Base-by-base conservation (phyloP, 139 green algal genomes). In the Deuterostichococcus epilithicus region DNA sequence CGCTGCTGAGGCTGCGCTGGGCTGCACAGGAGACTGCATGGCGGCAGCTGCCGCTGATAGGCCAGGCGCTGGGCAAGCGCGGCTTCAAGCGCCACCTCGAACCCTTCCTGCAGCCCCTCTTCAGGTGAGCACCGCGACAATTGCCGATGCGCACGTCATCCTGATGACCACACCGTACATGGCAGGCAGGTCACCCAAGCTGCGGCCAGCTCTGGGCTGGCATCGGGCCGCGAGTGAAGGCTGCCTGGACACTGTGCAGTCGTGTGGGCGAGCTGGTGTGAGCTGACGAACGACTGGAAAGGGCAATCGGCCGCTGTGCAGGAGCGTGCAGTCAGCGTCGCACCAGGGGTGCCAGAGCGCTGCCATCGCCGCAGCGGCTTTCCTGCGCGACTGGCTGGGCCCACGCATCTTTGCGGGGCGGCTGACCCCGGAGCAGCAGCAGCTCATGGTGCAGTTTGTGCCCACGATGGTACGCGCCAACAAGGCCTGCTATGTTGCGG, bases 11-110 rank as follows among this genome's bases (percentile, higher is more conserved):
- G n/a, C n/a, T n/a, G n/a, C n/a, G n/a, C 42, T 8, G 42, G 8
- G 42, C 8, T 52, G 42, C 28, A 20, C 28, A 63, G 59, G 90
- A 95, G 67, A 97, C 85, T 6, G 44, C 96, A 10, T 97, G 91
- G 92, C 84, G 81, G 42, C 70, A 76, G 38, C 78, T 98, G 44
- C 92, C 90, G 0, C 32, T 15, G 15, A 93, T 98, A 5, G 93
- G 86, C 0, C 44, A 80, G 5, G 74, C 73, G 20, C 42, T 97
- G 23, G 93, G 93, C 77, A 91, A 88, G 76, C 83, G 77, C 69
- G 39, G 37, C 30, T 91, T 96, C 83, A 97, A 97, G 86, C 74
- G 73, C 1, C 66, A 90, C 82, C 72, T 98, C 52, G 90, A 92
- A 23, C 47, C 72, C 18, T 92, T 98, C 47, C 74, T 97, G 69